Base-by-base conservation (phyloP, 805 yeast species). In the Starmera quercuum region DNA sequence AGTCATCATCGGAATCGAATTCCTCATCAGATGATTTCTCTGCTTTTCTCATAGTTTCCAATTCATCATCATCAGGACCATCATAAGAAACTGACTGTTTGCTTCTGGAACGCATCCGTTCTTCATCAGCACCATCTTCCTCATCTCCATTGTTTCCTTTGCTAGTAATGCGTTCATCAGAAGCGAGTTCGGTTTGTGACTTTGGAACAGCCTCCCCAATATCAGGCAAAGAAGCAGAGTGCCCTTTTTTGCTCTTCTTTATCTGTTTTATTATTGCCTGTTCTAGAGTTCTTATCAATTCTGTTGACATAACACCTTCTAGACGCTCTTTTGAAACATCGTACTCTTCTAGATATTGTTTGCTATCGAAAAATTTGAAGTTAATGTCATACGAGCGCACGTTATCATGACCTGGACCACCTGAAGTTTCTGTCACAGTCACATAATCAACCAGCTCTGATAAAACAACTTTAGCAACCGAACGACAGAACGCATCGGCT, bases 11-110 rank as follows among this genome's bases (percentile, higher is more conserved):
- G 27, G 63, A 64, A 29, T 56, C 65, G 7, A 54, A 54, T 34
- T 73, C 81, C 47, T 80, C 92, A 42, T 77, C 86, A 38, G 79
- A 77, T 26, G 88, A 76, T 47, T 80, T 74, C 57, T 82, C 90
- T 32, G 83, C 95, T 50, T 71, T 72, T 60, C 78, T 78, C 88
- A 85, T 83, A 33, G 84, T 83, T 56, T 86, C 97, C 40, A 84
- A 66, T 54, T 88, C 97, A 20, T 86, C 97, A 42, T 88, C 97
- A 61, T 88, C 97, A 22, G 96, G 95, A 12, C 77, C 95, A 43
- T 88, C 97, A 48, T 86, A 86, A 2, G 96, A 86, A 26, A 83
- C 90, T 13, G 95, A 78, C 62, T 88, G 95, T 48, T 86, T 85
- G 25, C 78, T 67, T 45, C 79, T 80, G 34, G 70, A 62, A 43